Percentiles rank a stretch among this genome's conserved stretches.
These are phyloP conservation scores for Ilyonectria sp. DNA, from an alignment of 2,329 filamentous ascomycete species.

Conservation along the genomic window DNA sequence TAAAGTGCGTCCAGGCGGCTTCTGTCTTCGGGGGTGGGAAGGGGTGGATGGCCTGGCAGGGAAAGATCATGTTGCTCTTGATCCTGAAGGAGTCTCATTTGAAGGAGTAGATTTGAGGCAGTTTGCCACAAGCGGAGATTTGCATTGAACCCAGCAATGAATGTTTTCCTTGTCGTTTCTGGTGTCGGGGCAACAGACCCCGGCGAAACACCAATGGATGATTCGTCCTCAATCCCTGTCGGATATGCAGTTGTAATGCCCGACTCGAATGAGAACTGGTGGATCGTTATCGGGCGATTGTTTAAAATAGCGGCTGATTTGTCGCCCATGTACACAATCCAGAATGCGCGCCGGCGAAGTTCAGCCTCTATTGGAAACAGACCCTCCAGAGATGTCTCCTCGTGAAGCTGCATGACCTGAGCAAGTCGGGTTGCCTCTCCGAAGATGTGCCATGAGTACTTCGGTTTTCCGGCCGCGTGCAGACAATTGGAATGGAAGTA, in stretches of 20 bases:
- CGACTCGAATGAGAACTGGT: conserved; percentile 59
- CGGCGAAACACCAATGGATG: conserved; percentile 30
- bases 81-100: conserved; percentile 53
- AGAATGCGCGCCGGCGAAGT: conserved; percentile 54
- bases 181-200: conserved; percentile 29
- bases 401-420: conserved; percentile 60
- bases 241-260: conserved; percentile 57
- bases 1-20: conserved; percentile 54
- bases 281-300: conserved; percentile 60
- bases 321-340: conserved; percentile 59
- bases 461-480: conserved; percentile 59
- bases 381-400: conserved; percentile 56
- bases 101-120: conserved; percentile 57
- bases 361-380: conserved; percentile 57
- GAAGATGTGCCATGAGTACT: conserved; percentile 62
- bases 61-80: conserved; percentile 34
- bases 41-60: conserved; percentile 5
- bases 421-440: conserved; percentile 60
- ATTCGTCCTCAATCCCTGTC: conserved; percentile 50
- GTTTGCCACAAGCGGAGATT: conserved; percentile 59
- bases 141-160: conserved; percentile 59
- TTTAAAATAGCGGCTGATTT: conserved; percentile 59
- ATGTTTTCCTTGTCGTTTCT: conserved; percentile 41
- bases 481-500: conserved; percentile 63
- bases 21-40: conserved; percentile 47